phyloP scores from a whole-genome alignment of 768 basidiomycete species.

The Boletellus ananiceps region DNA sequence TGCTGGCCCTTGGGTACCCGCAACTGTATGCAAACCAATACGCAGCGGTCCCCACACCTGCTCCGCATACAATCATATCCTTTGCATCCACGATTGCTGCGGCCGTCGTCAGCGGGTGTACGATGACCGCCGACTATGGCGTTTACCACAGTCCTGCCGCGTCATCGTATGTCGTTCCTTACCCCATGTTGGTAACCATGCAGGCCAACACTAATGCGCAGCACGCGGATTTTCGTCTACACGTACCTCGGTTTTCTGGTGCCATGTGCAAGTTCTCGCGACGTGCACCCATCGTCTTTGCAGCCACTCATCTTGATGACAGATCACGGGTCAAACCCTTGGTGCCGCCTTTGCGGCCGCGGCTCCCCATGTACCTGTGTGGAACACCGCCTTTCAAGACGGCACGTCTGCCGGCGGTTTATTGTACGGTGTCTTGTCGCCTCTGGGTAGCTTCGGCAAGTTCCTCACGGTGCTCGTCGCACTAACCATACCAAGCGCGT shows the following conservation, averaged over 20 bases:
- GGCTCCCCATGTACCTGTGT: slow-evolving; percentile 34
- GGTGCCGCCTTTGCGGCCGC: slow-evolving; percentile 46
- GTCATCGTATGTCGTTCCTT: slow-evolving; percentile 44
- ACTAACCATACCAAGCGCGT: slow-evolving; percentile 50
- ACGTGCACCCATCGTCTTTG: not conserved
- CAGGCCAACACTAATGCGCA: slow-evolving; percentile 11
- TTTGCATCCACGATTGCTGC: slow-evolving; percentile 44
- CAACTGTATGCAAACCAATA: slow-evolving; percentile 45
- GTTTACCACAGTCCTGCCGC: slow-evolving; percentile 50
- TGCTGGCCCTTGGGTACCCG: slow-evolving; percentile 64
- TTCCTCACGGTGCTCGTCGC: slow-evolving; percentile 49
- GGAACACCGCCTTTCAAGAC: slow-evolving; percentile 39
- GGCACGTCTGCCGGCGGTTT: slow-evolving; percentile 44
- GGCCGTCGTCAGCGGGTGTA: slow-evolving; percentile 41
- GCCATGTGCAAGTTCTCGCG: slow-evolving; percentile 33
- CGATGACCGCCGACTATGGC: slow-evolving; percentile 46
- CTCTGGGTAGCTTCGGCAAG: slow-evolving; percentile 42
- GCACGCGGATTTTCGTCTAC: slow-evolving; percentile 39
- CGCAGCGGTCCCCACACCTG: slow-evolving; percentile 34
- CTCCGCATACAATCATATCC: slow-evolving; percentile 34
- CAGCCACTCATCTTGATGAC: not conserved
- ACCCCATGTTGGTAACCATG: not conserved
- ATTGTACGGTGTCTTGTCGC: slow-evolving; percentile 35
- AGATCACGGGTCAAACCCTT: slow-evolving; percentile 40
- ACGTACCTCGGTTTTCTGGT: slow-evolving; percentile 44